Evolutionary conservation across 768 basidiomycete genomes (phyloP).

Genomic region (Phylloporus sp.): DNA sequence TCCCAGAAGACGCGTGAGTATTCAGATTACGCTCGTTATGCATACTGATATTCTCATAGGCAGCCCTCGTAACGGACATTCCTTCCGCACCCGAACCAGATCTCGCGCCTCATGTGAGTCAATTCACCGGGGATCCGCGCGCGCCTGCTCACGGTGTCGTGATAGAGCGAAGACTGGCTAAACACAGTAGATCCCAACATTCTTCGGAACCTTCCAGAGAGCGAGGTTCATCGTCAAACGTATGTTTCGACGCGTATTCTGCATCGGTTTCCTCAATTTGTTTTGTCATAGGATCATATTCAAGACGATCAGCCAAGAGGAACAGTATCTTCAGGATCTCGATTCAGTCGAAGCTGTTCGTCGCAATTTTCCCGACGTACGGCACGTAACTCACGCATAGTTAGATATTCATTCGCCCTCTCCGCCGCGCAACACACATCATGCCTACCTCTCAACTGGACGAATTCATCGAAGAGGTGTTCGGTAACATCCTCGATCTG

Average conservation of each 20-base stretch:
- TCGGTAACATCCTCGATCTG: conserved; percentile 85
- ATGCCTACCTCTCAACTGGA: conserved; percentile 57
- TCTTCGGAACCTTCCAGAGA: conserved; percentile 55
- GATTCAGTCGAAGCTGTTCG: conserved; percentile 71
- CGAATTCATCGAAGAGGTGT: conserved; percentile 84
- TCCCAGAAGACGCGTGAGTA: conserved; percentile 55
- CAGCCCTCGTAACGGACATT: conserved; percentile 19
- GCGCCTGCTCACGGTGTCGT: neutral
- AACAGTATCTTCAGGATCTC: conserved; percentile 85
- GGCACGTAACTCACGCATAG: conserved; percentile 31
- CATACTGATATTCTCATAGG: conserved; percentile 20
- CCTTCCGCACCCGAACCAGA: conserved; percentile 26
- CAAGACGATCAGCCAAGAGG: conserved; percentile 83
- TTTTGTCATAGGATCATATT: conserved; percentile 55
- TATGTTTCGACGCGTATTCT: conserved; percentile 19
- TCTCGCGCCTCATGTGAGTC: conserved; percentile 22
- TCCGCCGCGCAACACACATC: conserved; percentile 51
- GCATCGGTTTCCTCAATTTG: neutral
- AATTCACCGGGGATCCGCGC: conserved; percentile 28
- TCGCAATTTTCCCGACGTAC: conserved; percentile 9
- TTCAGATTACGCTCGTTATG: neutral
- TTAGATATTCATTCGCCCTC: conserved; percentile 52
- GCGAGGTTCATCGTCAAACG: conserved; percentile 81
- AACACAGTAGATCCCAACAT: conserved; percentile 46
- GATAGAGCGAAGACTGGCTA: conserved; percentile 46